phyloP scores from a whole-genome alignment of 257 asterid genomes.

The Galeopsis tetrahit region DNA sequence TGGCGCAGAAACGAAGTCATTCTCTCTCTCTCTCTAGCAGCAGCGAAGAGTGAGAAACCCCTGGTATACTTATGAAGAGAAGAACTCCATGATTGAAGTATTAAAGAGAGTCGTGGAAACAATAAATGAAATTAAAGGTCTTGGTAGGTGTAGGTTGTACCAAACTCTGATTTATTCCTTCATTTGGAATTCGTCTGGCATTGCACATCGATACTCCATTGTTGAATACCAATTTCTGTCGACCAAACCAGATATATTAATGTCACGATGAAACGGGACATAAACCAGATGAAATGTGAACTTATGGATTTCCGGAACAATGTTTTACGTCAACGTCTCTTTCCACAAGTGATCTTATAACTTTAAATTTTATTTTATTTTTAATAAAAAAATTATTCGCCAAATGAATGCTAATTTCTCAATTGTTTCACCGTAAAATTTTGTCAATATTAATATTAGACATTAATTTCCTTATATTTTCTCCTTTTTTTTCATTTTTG shows the following conservation, averaged over 20 bases:
- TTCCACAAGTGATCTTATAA: too few species aligned
- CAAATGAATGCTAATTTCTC: too few species aligned
- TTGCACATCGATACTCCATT: neutral
- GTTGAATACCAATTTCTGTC: neutral
- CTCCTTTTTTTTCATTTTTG: too few species aligned
- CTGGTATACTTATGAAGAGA: conserved; percentile 6
- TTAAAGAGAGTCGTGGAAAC: conserved; percentile 17
- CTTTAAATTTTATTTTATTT: too few species aligned
- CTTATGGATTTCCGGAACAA: too few species aligned
- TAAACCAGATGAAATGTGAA: too few species aligned
- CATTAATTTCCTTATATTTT: too few species aligned
- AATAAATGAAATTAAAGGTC: conserved; percentile 8
- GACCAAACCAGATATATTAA: neutral
- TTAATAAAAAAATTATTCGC: too few species aligned
- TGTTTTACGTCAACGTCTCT: too few species aligned
- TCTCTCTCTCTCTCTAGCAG: conserved; percentile 19
- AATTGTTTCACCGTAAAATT: too few species aligned
- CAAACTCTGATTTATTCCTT: neutral
- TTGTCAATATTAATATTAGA: too few species aligned
- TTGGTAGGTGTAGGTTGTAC: neutral
- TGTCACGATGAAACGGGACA: too few species aligned
- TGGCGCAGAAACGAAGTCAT: conserved; percentile 78
- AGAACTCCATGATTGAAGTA: neutral
- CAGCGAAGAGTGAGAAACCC: conserved; percentile 17
- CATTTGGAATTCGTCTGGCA: neutral